Evolutionary conservation across 2,329 filamentous ascomycete species (phyloP).

Genomic region (Penicillium sp.): DNA sequence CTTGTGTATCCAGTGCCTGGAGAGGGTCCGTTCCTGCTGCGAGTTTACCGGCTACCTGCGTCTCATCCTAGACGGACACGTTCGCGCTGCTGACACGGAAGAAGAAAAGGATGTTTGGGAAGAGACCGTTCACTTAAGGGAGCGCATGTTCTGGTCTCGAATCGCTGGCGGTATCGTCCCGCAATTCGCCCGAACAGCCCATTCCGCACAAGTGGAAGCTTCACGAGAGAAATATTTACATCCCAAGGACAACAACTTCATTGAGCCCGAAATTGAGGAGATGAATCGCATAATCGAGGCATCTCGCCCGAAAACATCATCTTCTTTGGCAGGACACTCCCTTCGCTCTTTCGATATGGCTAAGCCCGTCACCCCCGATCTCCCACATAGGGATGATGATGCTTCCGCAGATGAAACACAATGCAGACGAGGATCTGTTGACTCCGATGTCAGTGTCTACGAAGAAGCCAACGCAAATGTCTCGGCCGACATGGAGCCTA

Average conservation of each 20-base stretch:
- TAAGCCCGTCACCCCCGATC: constrained; percentile 9
- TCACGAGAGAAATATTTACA: constrained; percentile 1
- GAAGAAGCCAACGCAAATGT: constrained; percentile 20
- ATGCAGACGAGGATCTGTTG: constrained; percentile 14
- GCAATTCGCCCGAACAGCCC: constrained; percentile 40
- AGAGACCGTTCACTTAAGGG: constrained; percentile 81
- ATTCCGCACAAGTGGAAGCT: constrained; percentile 18
- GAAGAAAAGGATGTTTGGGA: constrained; percentile 91
- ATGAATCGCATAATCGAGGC: background rate
- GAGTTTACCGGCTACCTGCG: constrained; percentile 90
- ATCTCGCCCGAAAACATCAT: background rate
- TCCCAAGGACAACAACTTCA: constrained; percentile 5
- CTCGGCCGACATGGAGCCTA: background rate
- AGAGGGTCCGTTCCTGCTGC: constrained; percentile 79
- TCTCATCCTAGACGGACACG: constrained; percentile 88
- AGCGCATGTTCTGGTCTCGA: constrained; percentile 96
- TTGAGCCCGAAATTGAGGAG: constrained; percentile 7
- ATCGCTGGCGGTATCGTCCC: constrained; percentile 90
- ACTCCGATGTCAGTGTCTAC: constrained; percentile 21
- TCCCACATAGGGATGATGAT: background rate
- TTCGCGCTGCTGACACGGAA: constrained; percentile 77
- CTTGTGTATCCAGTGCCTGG: constrained; percentile 83
- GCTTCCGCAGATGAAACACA: constrained; percentile 8
- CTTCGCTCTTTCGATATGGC: constrained; percentile 3
- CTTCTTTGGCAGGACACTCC: constrained; percentile 1